Percentiles rank a stretch among this genome's conserved stretches.
phyloP scores from a whole-genome alignment of 2,329 filamentous ascomycete genomes.

The Fusarium tupiense region DNA sequence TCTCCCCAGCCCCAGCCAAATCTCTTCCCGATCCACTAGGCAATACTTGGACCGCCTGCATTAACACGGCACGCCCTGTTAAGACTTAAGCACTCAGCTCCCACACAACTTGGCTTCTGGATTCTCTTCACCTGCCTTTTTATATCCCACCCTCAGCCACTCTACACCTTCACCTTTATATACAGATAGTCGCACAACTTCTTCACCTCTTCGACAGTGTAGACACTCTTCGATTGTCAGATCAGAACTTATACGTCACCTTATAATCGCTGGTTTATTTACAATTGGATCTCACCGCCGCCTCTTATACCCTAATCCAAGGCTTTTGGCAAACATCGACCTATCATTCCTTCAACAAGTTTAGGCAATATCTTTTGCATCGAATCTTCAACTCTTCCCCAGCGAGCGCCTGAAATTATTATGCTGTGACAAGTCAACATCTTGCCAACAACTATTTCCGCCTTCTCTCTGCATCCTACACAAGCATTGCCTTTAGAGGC shows the following conservation, averaged over 20 bases:
- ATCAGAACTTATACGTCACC: neutral
- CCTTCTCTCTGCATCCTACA: neutral
- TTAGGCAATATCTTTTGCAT: neutral
- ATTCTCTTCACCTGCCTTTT: constrained; percentile 15
- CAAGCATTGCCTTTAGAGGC: neutral
- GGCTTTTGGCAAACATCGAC: neutral
- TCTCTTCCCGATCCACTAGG: constrained; percentile 33
- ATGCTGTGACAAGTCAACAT: constrained; percentile 26
- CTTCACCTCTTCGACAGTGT: neutral
- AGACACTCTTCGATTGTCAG: neutral
- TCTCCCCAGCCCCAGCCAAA: constrained; percentile 28
- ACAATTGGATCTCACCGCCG: constrained; percentile 2
- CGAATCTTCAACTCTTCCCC: neutral
- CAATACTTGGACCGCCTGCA: constrained; percentile 28
- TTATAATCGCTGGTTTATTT: constrained; percentile 1
- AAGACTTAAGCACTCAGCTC: constrained; percentile 31
- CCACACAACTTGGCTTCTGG: constrained; percentile 15
- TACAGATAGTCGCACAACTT: neutral
- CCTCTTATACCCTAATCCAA: constrained; percentile 23
- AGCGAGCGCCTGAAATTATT: constrained; percentile 2
- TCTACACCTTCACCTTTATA: constrained; percentile 9
- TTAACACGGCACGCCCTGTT: constrained; percentile 24
- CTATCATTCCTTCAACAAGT: neutral
- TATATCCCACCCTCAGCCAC: constrained; percentile 7
- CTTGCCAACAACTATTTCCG: constrained; percentile 1